Conservation (phyloP, 352 stramenopile genomes). For the Stramenopiles sp. region DNA sequence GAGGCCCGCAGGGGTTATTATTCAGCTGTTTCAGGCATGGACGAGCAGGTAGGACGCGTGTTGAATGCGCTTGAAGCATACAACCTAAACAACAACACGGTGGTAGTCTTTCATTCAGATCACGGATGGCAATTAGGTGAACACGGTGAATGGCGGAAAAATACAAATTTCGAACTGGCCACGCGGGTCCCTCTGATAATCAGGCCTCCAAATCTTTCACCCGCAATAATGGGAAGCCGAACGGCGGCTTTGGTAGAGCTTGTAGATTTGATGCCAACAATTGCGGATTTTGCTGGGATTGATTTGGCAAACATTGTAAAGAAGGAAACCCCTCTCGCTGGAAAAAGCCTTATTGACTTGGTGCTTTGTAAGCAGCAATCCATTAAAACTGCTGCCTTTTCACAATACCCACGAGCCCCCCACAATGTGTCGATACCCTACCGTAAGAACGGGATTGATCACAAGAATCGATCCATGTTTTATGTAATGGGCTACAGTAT, state of each 20-base stretch:
- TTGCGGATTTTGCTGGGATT: conserved; percentile 18
- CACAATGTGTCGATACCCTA: too few relatives aligned
- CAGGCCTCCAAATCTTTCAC: conserved; percentile 7
- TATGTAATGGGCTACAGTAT: conserved; percentile 19
- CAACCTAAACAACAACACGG: conserved; percentile 20
- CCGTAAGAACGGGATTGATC: too few relatives aligned
- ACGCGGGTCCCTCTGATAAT: conserved; percentile 20
- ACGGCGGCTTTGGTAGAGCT: conserved; percentile 14
- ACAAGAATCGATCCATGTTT: conserved; percentile 13
- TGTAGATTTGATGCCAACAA: conserved; percentile 20
- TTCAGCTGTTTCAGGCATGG: conserved; percentile 21
- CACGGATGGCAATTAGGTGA: conserved; percentile 25
- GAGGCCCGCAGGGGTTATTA: conserved; percentile 17
- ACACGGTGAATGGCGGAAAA: conserved; percentile 22
- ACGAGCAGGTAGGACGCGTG: conserved; percentile 20
- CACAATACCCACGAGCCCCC: too few relatives aligned
- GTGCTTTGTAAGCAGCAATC: too few relatives aligned
- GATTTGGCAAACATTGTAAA: background rate
- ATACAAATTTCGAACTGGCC: conserved; percentile 21
- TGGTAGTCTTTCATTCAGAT: conserved; percentile 23
- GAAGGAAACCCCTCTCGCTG: too few relatives aligned
- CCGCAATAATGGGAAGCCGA: background rate
- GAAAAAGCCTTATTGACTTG: too few relatives aligned
- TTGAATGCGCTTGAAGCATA: conserved; percentile 16
- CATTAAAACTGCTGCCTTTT: too few relatives aligned